Base-by-base conservation (phyloP, 192 early-diverging fungal genomes). In the Spizellomyces punctatus region DNA sequence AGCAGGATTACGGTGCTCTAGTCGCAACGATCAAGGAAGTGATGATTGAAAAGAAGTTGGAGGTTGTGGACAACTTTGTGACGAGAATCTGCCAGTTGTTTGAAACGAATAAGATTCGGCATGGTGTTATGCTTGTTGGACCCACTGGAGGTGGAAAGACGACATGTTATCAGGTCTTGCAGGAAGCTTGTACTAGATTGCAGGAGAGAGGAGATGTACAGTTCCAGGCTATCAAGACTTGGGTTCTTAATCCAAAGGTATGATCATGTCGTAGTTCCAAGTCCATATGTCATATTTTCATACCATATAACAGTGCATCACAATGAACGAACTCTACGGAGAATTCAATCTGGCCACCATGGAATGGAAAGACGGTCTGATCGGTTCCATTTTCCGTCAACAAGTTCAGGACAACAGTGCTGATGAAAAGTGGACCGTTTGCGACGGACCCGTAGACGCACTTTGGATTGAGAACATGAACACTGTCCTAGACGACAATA, bases 381-480 rank as follows among this genome's bases (percentile, higher is more conserved):
- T 88, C 60, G 86, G 86, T 4, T 69, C 54, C 49, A 78, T 85
- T 14, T 85, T 86, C 55, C 66, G 86, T 19, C 73, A 67, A 57
- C 86, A 88, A 77, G 86, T 88, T 6, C 75, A 81, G n/a, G 84
- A 86, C 42, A 76, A 63, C 58, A 78, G 69, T 50, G 68, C 66
- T 2, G 86, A 88, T 61, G 86, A 88, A 59, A 88, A 88, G 59
- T 88, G 86, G 86, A 88, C 86, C 5, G 83, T 88, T 5, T 80
- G 78, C 48, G 86, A 88, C 63, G 86, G 86, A 10, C 86, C 86
- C 4, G 86, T 88, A 8, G 86, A 88, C 66, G 86, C 86, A 6
- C 72, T 88, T 6, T 88, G 86, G 86, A 86, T 88, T 58, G 86
- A 88, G 66, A 86, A 88, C 74, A 84, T 88, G 86, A 86, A 86